Base-by-base conservation (phyloP, 495 filamentous ascomycete genomes). In the Evansstolkia leycettana region DNA sequence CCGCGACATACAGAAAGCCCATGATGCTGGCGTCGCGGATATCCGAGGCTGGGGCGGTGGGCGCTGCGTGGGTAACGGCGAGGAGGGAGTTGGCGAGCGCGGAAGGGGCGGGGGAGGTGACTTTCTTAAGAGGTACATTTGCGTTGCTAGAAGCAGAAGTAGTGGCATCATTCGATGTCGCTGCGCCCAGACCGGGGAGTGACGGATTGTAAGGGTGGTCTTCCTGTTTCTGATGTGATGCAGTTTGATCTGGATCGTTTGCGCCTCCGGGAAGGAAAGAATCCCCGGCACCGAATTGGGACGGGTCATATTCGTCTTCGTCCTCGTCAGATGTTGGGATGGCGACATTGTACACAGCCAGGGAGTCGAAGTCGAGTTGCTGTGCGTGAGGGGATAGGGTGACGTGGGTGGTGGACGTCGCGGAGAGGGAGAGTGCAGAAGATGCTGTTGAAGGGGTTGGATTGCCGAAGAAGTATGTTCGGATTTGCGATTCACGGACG, bases 381-480 rank as follows among this genome's bases (percentile, higher is more conserved):
- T 88, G 80, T 0, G 82, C 86, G 43, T 84, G 82, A 0, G 90
- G 90, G 16, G 80, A 92, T 3, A 99, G 64, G 0, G 84, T 84
- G 34, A 75, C 67, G 42, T 76, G 80, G 2, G 58, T 50, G 28
- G 55, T 50, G 7, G 59, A 52, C 0, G 58, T 52, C 3, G 53
- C 48, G 10, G 51, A 53, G 19, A 58, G 43, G 5, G 55, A 54
- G 18, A 57, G 41, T 0, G 58, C 53, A 2, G 53, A 40, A 1
- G 58, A 54, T 14, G 45, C 51, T 13, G 57, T 54, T 0, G 59
- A 49, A 0, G 58, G 49, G 16, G 58, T 59, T 0, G 68, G 42
- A 40, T 80, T 78, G 2, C 90, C 90, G 54, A 95, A 96, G 65
- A 96, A 99, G 56, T 96, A 99, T 38, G 87, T 76, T 36, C 78